Conservation (phyloP, 2,329 filamentous ascomycete genomes). For the Sporothrix pseudoabietina region DNA sequence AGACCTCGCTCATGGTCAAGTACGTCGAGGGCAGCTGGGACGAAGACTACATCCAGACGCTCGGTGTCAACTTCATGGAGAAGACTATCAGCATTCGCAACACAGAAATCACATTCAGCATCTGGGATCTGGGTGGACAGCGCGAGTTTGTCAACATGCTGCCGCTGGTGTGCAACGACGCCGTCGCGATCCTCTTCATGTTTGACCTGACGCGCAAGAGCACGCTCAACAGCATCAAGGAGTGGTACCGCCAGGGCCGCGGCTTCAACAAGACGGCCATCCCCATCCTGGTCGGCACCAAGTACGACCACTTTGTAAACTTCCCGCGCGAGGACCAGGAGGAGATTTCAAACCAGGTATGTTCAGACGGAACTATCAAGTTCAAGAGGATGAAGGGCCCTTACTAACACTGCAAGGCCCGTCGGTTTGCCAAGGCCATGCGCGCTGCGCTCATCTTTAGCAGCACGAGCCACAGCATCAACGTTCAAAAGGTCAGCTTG, state of each 20-base stretch:
- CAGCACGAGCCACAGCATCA: slow-evolving; percentile 98
- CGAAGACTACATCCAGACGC: slow-evolving; percentile 98
- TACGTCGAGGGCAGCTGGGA: slow-evolving; percentile 99
- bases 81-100: slow-evolving; percentile 99
- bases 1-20: slow-evolving; percentile 99
- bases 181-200: slow-evolving; percentile 98
- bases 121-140: slow-evolving; percentile 97
- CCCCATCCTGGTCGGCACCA: slow-evolving; percentile 93
- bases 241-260: slow-evolving; percentile 96
- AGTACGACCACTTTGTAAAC: slow-evolving; percentile 99
- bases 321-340: slow-evolving; percentile 97
- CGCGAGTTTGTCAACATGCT: slow-evolving; percentile 99
- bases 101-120: slow-evolving; percentile 98
- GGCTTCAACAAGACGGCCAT: slow-evolving; percentile 99
- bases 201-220: slow-evolving; percentile 98
- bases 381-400: not conserved
- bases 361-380: not conserved
- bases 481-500: slow-evolving; percentile 82
- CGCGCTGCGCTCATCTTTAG: slow-evolving; percentile 96
- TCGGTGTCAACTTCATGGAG: slow-evolving; percentile 99
- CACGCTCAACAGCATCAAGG: slow-evolving; percentile 98
- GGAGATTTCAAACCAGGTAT: slow-evolving; percentile 93
- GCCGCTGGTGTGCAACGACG: slow-evolving; percentile 98
- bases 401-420: slow-evolving; percentile 61
- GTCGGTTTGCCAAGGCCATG: slow-evolving; percentile 97